Evolutionary conservation across 257 asterid species (phyloP), one percentile per base, ranked within the genome.

Genomic region (Knoxia roxburghii): DNA sequence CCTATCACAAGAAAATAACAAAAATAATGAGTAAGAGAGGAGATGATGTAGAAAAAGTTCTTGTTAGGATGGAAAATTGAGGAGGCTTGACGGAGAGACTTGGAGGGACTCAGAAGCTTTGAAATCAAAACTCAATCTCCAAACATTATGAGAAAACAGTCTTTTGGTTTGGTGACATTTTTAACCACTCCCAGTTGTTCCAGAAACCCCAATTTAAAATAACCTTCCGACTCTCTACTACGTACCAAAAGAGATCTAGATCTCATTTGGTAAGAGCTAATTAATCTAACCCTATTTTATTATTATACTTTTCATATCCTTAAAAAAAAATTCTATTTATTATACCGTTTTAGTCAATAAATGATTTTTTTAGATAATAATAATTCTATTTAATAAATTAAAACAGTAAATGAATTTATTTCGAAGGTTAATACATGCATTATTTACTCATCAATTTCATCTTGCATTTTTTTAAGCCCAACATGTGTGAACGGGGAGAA

Each of bases 161-260:
- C 67, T 41, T 62, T 15, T 23, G 67, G 67, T 41, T 62, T 41
- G 67, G 67, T 62, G 54, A 12, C 53, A 41, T 62, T 62, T 61
- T 62, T 62, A 62, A 41, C 67, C 67, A 62, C 67, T 62, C 23
- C 10, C 14, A 5, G 1, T 9, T 9, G 14, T 20, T 24, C 15
- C 24, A 62, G 20, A 23, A 5, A 50, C 18, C 53, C 53, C 11
- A 37, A 43, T 27, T 37, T n/a, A n/a, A n/a, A n/a, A 21, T 61
- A 46, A 29, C 17, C 20, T 26, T 23, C 26, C 18, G 6, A 7
- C 50, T 3, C 5, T 40, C 8, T 23, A n/a, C n/a, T n/a, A n/a
- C n/a, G n/a, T n/a, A 23, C 3, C 50, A 23, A 35, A 59, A 69
- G 39, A 59, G 39, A 59, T 46, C 37, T 33, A 59, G 39, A 59